Evolutionary conservation across 306 rosid species (phyloP).

Genomic region (Citrullus amarus): DNA sequence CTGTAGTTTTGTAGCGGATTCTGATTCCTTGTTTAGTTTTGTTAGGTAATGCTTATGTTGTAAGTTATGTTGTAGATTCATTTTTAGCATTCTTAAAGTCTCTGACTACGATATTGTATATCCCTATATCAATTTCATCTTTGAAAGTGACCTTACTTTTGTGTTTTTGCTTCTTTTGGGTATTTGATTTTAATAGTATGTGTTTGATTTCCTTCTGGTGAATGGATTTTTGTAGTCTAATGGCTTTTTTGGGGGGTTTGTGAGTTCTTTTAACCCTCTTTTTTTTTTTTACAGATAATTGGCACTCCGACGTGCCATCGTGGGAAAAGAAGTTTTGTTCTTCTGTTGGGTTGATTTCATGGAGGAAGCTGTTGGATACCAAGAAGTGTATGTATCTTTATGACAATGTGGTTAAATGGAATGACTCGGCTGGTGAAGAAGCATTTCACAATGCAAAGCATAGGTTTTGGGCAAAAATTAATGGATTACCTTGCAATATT

Average conservation of each 20-base stretch:
- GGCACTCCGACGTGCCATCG: constrained; percentile 36
- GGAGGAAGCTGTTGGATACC: constrained; percentile 52
- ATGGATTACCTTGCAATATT: constrained; percentile 29
- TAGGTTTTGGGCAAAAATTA: constrained; percentile 54
- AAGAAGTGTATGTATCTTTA: constrained; percentile 39
- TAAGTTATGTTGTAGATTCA: neutral
- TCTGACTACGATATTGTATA: neutral
- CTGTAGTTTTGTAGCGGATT: neutral
- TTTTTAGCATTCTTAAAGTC: neutral
- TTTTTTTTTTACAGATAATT: constrained; percentile 19
- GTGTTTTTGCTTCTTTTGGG: constrained; percentile 7
- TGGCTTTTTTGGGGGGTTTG: neutral
- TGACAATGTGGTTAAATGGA: constrained; percentile 46
- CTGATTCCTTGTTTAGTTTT: neutral
- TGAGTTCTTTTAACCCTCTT: neutral
- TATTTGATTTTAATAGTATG: constrained; percentile 4
- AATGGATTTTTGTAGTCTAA: neutral
- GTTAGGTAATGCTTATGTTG: neutral
- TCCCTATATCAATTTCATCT: neutral
- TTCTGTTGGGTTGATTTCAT: constrained; percentile 47
- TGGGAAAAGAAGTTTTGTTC: constrained; percentile 75
- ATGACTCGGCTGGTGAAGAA: constrained; percentile 70
- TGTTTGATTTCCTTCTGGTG: constrained; percentile 7
- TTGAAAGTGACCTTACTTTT: neutral
- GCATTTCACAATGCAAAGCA: constrained; percentile 66